Conservation (phyloP, 1,284 basidiomycete species). For the Ceratobasidium sp. region DNA sequence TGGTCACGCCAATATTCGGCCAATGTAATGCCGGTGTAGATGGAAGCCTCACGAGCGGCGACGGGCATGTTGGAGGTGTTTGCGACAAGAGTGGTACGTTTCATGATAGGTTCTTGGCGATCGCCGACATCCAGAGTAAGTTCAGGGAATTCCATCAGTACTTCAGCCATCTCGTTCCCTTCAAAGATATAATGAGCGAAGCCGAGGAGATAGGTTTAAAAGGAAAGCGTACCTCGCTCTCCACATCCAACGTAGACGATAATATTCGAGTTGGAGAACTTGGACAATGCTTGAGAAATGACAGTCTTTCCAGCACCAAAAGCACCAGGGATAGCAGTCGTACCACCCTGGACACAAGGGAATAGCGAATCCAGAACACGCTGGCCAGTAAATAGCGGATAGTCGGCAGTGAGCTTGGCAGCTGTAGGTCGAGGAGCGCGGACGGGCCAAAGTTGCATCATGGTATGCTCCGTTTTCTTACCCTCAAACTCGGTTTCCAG, state of each 20-base stretch:
- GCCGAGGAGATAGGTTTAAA: not conserved
- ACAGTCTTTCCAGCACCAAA: slow-evolving; percentile 99
- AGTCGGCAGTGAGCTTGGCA: slow-evolving; percentile 94
- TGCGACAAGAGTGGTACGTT: slow-evolving; percentile 98
- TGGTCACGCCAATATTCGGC: slow-evolving; percentile 99
- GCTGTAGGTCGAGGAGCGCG: slow-evolving; percentile 96
- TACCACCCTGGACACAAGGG: slow-evolving; percentile 99
- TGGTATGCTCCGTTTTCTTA: slow-evolving; percentile 91
- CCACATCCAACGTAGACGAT: slow-evolving; percentile 99
- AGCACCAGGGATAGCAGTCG: slow-evolving; percentile 98
- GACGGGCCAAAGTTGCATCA: slow-evolving; percentile 99
- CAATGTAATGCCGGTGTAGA: slow-evolving; percentile 99
- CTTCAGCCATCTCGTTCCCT: slow-evolving; percentile 91
- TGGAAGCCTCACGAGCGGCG: slow-evolving; percentile 98
- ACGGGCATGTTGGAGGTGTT: slow-evolving; percentile 99
- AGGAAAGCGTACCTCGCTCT: slow-evolving; percentile 76
- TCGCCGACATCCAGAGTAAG: slow-evolving; percentile 91
- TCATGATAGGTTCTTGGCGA: slow-evolving; percentile 99
- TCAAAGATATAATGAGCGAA: slow-evolving; percentile 27
- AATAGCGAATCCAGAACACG: slow-evolving; percentile 98
- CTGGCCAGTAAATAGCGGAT: slow-evolving; percentile 95
- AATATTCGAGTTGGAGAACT: slow-evolving; percentile 99
- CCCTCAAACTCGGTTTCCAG: slow-evolving; percentile 99
- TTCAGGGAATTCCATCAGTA: slow-evolving; percentile 84
- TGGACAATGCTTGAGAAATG: slow-evolving; percentile 97